These are phyloP conservation scores for Fennellomyces sp. DNA, from an alignment of 371 early-diverging fungal genomes.

Conservation along the genomic window DNA sequence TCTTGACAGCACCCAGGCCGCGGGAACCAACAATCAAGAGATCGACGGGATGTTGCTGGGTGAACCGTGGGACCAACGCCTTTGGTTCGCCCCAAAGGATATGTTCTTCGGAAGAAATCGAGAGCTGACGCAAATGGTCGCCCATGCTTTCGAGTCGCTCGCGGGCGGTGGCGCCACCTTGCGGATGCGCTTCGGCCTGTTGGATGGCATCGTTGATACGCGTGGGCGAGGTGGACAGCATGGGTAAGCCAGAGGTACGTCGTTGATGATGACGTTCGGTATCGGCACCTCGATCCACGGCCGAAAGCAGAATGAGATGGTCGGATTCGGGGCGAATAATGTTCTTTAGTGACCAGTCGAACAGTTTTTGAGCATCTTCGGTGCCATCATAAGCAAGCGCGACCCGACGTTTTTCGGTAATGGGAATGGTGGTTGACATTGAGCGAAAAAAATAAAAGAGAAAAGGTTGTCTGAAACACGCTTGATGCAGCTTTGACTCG, in stretches of 20 bases:
- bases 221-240: conserved; percentile 25
- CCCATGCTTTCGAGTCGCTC: conserved; percentile 38
- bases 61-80: conserved; percentile 39
- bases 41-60: conserved; percentile 44
- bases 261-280: conserved; percentile 1
- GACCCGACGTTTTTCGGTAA: conserved; percentile 50
- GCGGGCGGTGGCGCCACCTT: conserved; percentile 26
- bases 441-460: background rate
- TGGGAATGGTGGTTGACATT: conserved; percentile 25
- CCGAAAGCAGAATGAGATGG: conserved; percentile 48
- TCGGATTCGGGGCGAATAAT: conserved; percentile 45
- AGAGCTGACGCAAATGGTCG: conserved; percentile 20
- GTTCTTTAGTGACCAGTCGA: conserved; percentile 51
- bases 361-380: conserved; percentile 50
- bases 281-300: conserved; percentile 25
- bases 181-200: conserved; percentile 26
- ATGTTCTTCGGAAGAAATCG: conserved; percentile 49
- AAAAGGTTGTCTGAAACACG: background rate
- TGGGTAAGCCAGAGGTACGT: background rate
- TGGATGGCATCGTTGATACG: conserved; percentile 29
- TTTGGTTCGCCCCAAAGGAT: conserved; percentile 53
- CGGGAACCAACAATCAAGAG: conserved; percentile 52
- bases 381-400: conserved; percentile 55
- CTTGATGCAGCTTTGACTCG: too few species aligned
- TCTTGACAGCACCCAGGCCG: conserved; percentile 51